These are phyloP conservation scores for Colletotrichum eremochloae DNA, from an alignment of 2,329 filamentous ascomycete species.

Conservation along the genomic window DNA sequence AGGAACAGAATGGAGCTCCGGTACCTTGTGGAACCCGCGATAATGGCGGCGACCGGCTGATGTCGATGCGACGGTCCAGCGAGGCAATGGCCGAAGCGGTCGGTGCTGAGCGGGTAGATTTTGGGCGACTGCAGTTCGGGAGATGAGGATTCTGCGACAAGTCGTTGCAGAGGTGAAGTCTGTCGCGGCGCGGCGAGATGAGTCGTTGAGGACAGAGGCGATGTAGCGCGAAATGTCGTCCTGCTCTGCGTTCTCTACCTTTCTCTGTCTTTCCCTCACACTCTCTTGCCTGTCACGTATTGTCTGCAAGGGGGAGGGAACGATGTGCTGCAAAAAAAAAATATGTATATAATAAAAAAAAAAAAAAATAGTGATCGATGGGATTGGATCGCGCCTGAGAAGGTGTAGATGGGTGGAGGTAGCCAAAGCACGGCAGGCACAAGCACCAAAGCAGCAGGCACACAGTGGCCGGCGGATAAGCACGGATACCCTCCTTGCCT, in stretches of 20 bases:
- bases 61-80: slow-evolving; percentile 10
- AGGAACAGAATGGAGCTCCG: slow-evolving; percentile 10
- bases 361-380: neutral
- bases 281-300: neutral
- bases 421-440: slow-evolving; percentile 1
- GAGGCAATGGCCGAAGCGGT: neutral
- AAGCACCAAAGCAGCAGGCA: neutral
- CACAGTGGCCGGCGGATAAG: neutral
- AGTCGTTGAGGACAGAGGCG: no score
- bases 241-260: neutral
- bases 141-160: neutral
- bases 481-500: slow-evolving; percentile 2
- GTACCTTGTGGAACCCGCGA: slow-evolving; percentile 7
- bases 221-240: neutral
- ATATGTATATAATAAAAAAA: neutral
- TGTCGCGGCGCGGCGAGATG: neutral
- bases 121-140: neutral
- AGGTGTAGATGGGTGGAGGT: slow-evolving; percentile 9
- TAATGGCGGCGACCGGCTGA: slow-evolving; percentile 2
- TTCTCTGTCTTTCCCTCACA: neutral
- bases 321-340: neutral
- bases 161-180: neutral
- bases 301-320: neutral
- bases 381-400: neutral
- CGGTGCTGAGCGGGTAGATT: neutral